Evolutionary conservation across 2,329 filamentous ascomycete species (phyloP).

Genomic region (Hymenotorrendiella dingleyae): DNA sequence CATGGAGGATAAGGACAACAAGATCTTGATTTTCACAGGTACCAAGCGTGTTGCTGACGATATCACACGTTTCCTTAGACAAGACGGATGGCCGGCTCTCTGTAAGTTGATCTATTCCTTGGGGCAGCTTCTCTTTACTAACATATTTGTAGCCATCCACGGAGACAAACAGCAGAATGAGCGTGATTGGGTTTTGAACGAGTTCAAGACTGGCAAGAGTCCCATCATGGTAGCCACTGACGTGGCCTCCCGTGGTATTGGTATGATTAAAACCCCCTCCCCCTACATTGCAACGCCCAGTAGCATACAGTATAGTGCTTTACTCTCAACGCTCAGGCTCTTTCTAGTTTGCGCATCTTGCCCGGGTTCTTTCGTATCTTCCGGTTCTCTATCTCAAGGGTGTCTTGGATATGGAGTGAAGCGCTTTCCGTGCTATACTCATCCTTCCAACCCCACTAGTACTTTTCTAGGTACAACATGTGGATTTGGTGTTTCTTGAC

Average conservation of each 20-base stretch:
- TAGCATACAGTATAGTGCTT: conserved; percentile 63
- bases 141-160: conserved; percentile 68
- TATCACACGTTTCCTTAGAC: conserved; percentile 93
- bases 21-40: conserved; percentile 89
- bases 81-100: conserved; percentile 95
- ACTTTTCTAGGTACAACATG: conserved; percentile 61
- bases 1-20: conserved; percentile 95
- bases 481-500: conserved; percentile 77
- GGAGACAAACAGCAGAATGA: conserved; percentile 99
- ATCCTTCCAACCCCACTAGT: conserved; percentile 68
- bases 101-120: conserved; percentile 58
- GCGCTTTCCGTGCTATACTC: conserved; percentile 63
- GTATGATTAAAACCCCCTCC: conserved; percentile 75
- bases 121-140: conserved; percentile 41
- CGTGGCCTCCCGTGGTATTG: conserved; percentile 99
- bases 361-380: conserved; percentile 80
- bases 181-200: conserved; percentile 98
- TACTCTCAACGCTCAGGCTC: conserved; percentile 88
- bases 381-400: conserved; percentile 73
- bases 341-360: conserved; percentile 83
- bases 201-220: conserved; percentile 99
- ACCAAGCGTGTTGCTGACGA: conserved; percentile 96
- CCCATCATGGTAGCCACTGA: conserved; percentile 99
- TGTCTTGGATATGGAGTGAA: conserved; percentile 81
- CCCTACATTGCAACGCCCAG: conserved; percentile 49